Evolutionary conservation across 148 eudicot genomes (phyloP), one percentile per base, ranked within the genome.

Genomic region (Vaccinium myrtillus): DNA sequence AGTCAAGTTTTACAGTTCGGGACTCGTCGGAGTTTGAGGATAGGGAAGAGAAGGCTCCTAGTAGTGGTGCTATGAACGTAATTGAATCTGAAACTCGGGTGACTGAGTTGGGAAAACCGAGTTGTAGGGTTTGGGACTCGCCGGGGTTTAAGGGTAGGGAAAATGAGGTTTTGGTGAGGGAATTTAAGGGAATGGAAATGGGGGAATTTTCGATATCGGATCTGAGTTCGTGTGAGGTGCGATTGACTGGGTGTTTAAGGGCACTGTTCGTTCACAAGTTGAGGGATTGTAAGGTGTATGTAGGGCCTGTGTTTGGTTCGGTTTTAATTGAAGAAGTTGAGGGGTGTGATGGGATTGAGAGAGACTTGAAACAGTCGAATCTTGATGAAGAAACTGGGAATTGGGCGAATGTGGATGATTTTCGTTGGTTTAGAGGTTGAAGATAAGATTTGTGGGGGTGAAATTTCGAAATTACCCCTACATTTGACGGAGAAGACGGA

Each of bases 371-470:
- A 84, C 92, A 90, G 86, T 91, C 93, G 3, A 91, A 90, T 82
- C 92, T 95, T 77, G 86, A 89, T 36, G 96, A 93, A 69, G 98
- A 94, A 87, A 93, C 92, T 21, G 93, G 91, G 79, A 95, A 88
- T 86, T 94, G 98, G 98, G 92, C 85, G 1, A 93, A 94, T 88
- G 95, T 95, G 80, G 98, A 95, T 91, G 98, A 94, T 88, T 95
- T 95, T 84, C 89, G 87, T 85, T 95, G 98, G 98, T 82, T 94
- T n/a, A n/a, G n/a, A n/a, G n/a, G n/a, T n/a, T n/a, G n/a, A n/a
- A n/a, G n/a, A n/a, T n/a, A n/a, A n/a, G n/a, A n/a, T n/a, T n/a
- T n/a, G n/a, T n/a, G n/a, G n/a, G n/a, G n/a, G n/a, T n/a, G n/a
- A n/a, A n/a, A n/a, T n/a, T n/a, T n/a, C n/a, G n/a, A n/a, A n/a